Base-by-base conservation (phyloP, 164 flowering plant genomes). In the Nelumbo lutea region DNA sequence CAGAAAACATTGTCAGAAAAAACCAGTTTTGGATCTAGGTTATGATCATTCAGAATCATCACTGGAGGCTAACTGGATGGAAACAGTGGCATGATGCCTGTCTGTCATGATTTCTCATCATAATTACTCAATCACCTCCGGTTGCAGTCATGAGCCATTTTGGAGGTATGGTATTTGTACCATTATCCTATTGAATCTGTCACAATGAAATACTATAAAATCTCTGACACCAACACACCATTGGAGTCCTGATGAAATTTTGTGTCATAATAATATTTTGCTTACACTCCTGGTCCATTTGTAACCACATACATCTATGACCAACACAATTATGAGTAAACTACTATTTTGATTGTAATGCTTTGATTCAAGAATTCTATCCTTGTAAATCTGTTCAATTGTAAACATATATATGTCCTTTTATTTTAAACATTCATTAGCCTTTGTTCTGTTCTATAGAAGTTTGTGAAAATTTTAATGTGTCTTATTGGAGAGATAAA, bases 331-430 rank as follows among this genome's bases (percentile, higher is more conserved):
- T 15, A 38, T 44, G 8, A 11, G 46, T 15, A 8, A 45, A 8
- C 40, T 14, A 39, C 1, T 52, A 13, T 11, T 27, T 7, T 13
- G 46, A 1, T 4, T 65, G 2, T 46, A 11, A 56, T 44, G 51
- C 13, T 44, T 27, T 43, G 9, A 66, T 3, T 41, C 13, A 45
- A 38, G 39, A 47, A 42, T 3, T 66, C 45, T 55, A 13, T 55
- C 14, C n/a, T 14, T 66, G 61, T 66, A 66, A 66, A 53, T 53
- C 40, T 39, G 61, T 42, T 50, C 39, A 38, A 15, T 51, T 65
- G 13, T 55, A 39, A 56, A 58, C 41, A 66, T 39, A 53, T 66
- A 15, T 52, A 50, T 50, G 11, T 50, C 53, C 53, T 13, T 50
- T 50, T 13, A 8, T 3, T 53, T 55, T 62, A 51, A 14, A 14